Base-by-base conservation (phyloP, 2,329 filamentous ascomycete species). In the Tolypocladium tropicale region DNA sequence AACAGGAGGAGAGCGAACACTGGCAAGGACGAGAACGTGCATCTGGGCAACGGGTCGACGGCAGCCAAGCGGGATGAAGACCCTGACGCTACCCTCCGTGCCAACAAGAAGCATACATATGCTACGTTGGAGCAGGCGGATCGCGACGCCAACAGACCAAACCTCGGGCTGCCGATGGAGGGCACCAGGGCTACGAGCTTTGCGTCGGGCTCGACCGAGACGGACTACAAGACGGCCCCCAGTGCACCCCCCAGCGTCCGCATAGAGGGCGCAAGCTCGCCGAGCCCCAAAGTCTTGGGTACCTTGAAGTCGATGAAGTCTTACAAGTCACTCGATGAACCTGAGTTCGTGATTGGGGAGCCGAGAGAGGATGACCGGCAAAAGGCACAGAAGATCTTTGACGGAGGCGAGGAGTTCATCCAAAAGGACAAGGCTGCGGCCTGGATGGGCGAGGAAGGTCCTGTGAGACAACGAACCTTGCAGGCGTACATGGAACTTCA, bases 401-500 rank as follows among this genome's bases (percentile, higher is more conserved):
- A 93, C 56, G 91, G 92, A 41, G 83, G 86, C 58, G 91, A 96
- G 66, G 85, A 90, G 53, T 88, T 92, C 58, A 85, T 94, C 25
- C 79, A 80, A 43, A 91, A 90, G 65, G 84, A 87, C 34, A 86
- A 88, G 67, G 90, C 92, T 18, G 91, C 92, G 30, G 82, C 90
- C 32, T 95, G 90, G 85, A 85, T 96, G 72, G 94, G 94, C 63
- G 90, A 94, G 64, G 83, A 86, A 59, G 82, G 82, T 0, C 75
- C 76, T 2, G 72, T 83, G 34, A 76, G 82, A 18, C 78, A 83
- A 64, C 75, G 81, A 25, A 83, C 81, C 0, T 67, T 86, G 25
- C 73, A 75, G 61, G 93, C 93, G 0, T 99, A 96, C 71, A 95
- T 99, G 88, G 85, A 90, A 58, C 76, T 96, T 12, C 96, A 93